These are phyloP conservation scores for Ceratocystis papillata DNA, from an alignment of 2,329 filamentous ascomycete genomes.

Conservation along the genomic window DNA sequence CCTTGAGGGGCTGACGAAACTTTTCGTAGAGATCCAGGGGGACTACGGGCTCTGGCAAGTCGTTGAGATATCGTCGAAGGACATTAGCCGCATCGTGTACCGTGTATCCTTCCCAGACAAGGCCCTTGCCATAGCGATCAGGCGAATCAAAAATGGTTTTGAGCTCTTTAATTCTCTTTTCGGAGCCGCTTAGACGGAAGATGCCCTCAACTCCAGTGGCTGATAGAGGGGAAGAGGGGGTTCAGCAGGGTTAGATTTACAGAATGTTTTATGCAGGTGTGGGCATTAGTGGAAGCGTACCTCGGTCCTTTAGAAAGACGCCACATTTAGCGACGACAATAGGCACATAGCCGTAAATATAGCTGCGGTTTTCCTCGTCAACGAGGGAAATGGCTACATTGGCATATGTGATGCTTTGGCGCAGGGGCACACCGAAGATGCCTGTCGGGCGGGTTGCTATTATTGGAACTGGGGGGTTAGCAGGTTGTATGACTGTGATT, in stretches of 20 bases:
- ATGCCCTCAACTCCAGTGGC: conserved; percentile 93
- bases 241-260: not conserved
- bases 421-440: conserved; percentile 89
- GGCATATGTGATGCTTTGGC: conserved; percentile 90
- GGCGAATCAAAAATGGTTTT: conserved; percentile 88
- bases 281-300: conserved; percentile 40
- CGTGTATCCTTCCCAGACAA: conserved; percentile 95
- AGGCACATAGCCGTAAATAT: conserved; percentile 96
- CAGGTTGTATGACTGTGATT: not conserved
- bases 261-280: conserved; percentile 22
- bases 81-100: conserved; percentile 98
- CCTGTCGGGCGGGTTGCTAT: conserved; percentile 43
- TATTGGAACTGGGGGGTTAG: conserved; percentile 15
- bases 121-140: conserved; percentile 87
- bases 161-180: conserved; percentile 96
- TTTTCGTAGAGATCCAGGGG: conserved; percentile 85
- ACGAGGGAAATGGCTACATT: conserved; percentile 96
- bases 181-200: conserved; percentile 88
- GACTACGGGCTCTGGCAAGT: conserved; percentile 91
- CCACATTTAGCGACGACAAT: conserved; percentile 98
- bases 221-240: conserved; percentile 32
- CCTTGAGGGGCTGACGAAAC: conserved; percentile 73
- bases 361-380: conserved; percentile 84
- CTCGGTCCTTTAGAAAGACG: conserved; percentile 95
- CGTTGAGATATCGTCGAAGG: conserved; percentile 86